Conservation (phyloP, 2,329 filamentous ascomycete genomes). For the Didymella exigua region DNA sequence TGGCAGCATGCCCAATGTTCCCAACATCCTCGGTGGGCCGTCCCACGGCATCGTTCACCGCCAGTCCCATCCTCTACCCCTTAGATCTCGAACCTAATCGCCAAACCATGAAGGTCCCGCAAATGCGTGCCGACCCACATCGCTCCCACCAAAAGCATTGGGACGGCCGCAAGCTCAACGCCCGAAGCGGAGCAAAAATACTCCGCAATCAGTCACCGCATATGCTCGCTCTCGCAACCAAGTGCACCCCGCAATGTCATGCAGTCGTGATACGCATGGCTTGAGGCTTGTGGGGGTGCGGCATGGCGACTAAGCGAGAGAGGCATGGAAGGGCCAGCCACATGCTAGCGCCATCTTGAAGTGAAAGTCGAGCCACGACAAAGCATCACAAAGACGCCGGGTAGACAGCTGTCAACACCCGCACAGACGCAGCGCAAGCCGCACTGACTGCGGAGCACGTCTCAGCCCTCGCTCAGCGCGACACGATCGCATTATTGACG, state of each 20-base stretch:
- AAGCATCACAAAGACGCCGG: slow-evolving; percentile 1
- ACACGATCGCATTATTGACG: slow-evolving; percentile 11
- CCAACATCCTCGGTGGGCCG: not conserved
- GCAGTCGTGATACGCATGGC: slow-evolving; percentile 23
- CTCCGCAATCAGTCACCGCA: slow-evolving; percentile 17
- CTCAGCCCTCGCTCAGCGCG: slow-evolving; percentile 6
- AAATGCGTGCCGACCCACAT: slow-evolving; percentile 15
- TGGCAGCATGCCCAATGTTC: not conserved
- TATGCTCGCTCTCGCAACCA: slow-evolving; percentile 13
- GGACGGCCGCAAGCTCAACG: slow-evolving; percentile 10
- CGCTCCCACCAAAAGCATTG: slow-evolving; percentile 4
- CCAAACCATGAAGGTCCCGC: slow-evolving; percentile 9
- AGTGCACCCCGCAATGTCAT: slow-evolving; percentile 23
- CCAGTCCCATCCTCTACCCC: slow-evolving; percentile 9
- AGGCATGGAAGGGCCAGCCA: slow-evolving; percentile 3
- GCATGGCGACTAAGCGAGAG: slow-evolving; percentile 11
- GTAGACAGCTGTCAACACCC: slow-evolving; percentile 26
- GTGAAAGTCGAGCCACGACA: slow-evolving; percentile 13
- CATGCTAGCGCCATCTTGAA: slow-evolving; percentile 4
- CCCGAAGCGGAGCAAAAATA: slow-evolving; percentile 12
- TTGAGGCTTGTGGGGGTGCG: slow-evolving; percentile 10
- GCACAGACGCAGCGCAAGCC: slow-evolving; percentile 14
- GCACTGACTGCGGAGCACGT: slow-evolving; percentile 14
- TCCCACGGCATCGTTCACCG: slow-evolving; percentile 7
- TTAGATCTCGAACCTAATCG: slow-evolving; percentile 17